Percentiles rank a stretch among this genome's conserved stretches.
Evolutionary conservation across 257 asterid genomes (phyloP).

Genomic region (Agastache rugosa): DNA sequence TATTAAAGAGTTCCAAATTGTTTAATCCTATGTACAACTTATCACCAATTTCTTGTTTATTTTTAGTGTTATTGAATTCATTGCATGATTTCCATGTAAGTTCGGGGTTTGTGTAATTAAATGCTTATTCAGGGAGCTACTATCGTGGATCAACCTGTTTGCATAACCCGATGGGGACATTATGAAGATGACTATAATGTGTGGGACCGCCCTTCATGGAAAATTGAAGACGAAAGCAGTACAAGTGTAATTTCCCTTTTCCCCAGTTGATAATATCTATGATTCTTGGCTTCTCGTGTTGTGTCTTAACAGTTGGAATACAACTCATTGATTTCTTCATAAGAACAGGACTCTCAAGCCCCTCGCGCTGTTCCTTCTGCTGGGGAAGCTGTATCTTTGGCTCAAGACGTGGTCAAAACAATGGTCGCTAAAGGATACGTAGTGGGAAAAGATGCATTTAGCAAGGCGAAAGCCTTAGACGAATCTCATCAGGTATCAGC

Average conservation of each 20-base stretch:
- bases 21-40: not conserved
- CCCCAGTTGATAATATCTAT: constrained; percentile 4
- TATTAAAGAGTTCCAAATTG: not conserved
- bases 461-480: constrained; percentile 80
- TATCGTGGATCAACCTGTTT: constrained; percentile 85
- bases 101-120: not conserved
- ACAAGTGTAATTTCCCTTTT: constrained; percentile 45
- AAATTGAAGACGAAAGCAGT: constrained; percentile 58
- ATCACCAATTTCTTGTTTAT: not conserved
- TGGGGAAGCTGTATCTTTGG: constrained; percentile 84
- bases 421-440: constrained; percentile 81
- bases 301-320: not conserved
- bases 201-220: constrained; percentile 82
- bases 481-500: constrained; percentile 93
- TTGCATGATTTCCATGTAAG: not conserved
- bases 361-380: constrained; percentile 62
- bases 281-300: not conserved
- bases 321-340: not conserved
- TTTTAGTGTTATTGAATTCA: not conserved
- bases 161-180: constrained; percentile 90
- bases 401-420: constrained; percentile 87
- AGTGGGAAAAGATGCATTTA: constrained; percentile 83
- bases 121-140: constrained; percentile 73
- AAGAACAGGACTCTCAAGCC: constrained; percentile 47
- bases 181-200: constrained; percentile 61